Base-by-base conservation (phyloP, 2,329 filamentous ascomycete genomes). In the Tolypocladium ophioglossoides region DNA sequence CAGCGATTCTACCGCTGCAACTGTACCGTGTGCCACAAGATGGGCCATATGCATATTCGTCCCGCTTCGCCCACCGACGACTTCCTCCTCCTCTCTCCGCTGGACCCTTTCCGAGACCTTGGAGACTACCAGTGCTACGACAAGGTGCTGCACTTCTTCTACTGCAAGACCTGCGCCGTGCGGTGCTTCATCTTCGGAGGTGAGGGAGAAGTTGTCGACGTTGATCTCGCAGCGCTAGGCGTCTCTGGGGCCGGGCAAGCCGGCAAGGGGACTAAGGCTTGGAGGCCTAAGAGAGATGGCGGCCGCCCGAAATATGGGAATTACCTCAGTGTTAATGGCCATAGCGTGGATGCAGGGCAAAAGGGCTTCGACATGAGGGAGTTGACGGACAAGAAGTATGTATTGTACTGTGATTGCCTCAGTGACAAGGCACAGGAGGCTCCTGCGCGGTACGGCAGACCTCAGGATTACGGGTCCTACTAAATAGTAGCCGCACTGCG, bases 1-100 rank as follows among this genome's bases (percentile, higher is more conserved):
- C 64, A 68, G 51, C 41, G 52, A 16, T 22, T 66, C 47, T 66
- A 66, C 53, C 58, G 70, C 57, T 78, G 75, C 67, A 79, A 78
- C 57, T 79, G 76, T 62, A 72, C 64, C 14, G 70, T 72, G 14
- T 79, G 75, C 62, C 72, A 77, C 51, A 78, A 78, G 58, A 67
- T 72, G 56, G 71, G 70, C 18, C 67, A 73, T 55, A 72, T 77
- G 57, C 75, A 79, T 59, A 61, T 74, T 48, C 72, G 75, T 12
- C 65, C 72, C 10, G 62, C 57, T 40, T 57, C 57, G 35, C 41
- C 60, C 18, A 59, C 62, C 20, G 68, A 71, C n/a, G 74, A 78
- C 62, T 79, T 79, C 61, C 61, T 73, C 11, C 69, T 79, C 14
- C 66, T 76, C 2, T 70, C 69, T 2, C 76, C 77, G 0, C 51